Conservation (phyloP, 305 asterid genomes). For the Solanum chacoense region DNA sequence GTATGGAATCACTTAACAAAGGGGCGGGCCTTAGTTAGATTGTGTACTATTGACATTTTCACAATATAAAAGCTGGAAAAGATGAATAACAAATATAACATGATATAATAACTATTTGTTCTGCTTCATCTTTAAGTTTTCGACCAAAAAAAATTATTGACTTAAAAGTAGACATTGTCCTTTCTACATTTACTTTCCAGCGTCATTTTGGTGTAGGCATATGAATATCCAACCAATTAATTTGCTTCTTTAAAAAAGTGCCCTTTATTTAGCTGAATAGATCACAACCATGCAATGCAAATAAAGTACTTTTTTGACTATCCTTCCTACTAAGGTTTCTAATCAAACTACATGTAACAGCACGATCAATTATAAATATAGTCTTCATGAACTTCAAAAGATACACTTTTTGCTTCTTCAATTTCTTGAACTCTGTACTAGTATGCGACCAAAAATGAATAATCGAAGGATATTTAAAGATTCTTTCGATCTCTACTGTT, state of each 20-base stretch:
- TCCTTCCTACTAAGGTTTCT: background rate
- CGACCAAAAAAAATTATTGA: background rate
- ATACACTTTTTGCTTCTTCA: background rate
- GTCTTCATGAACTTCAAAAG: background rate
- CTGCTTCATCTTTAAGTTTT: background rate
- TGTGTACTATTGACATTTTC: background rate
- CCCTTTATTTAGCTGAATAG: background rate
- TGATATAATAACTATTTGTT: background rate
- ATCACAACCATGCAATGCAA: background rate
- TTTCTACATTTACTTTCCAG: background rate
- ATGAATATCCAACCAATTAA: background rate
- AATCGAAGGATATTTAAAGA: background rate
- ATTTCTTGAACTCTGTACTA: background rate
- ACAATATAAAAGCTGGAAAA: background rate
- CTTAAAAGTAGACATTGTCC: background rate
- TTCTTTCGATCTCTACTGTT: background rate
- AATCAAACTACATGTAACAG: background rate
- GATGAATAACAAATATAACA: background rate
- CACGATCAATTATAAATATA: background rate
- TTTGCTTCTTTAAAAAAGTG: background rate
- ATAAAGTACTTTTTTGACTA: background rate
- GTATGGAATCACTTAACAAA: background rate
- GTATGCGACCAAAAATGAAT: background rate
- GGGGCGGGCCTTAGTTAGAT: background rate
- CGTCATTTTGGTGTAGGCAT: background rate